Base-by-base conservation (phyloP, 2,329 filamentous ascomycete species). In the Aureobasidium lini region DNA sequence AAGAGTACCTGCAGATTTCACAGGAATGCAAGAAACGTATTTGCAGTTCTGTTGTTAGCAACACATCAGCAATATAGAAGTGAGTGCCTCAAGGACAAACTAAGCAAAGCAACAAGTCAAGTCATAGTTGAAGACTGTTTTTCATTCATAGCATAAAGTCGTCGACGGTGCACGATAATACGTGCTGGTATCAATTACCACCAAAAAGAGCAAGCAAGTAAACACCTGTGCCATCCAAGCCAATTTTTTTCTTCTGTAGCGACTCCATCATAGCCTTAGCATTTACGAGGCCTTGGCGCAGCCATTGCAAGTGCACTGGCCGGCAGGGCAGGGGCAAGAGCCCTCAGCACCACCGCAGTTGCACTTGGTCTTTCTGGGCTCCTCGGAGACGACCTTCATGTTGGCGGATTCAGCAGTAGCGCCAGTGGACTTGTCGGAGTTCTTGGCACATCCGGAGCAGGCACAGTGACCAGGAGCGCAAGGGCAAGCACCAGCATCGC, bases 301-400 rank as follows among this genome's bases (percentile, higher is more conserved):
- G 36, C 73, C 73, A 32, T 68, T 66, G 67, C 78, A 80, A 32
- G 75, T 74, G 64, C 78, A 81, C 65, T 77, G 71, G 57, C 77
- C 76, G 37, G 75, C 67, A 40, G 72, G 70, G 66, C 79, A 81
- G 6, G 75, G 72, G 67, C 79, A 81, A 60, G 75, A 73, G 57
- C 69, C 73, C 57, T 74, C 70, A 60, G 68, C 68, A 48, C 74
- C 71, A 64, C 71, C 74, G 65, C 79, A 81, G 71, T 79, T 79
- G 74, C 79, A 80, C 69, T 75, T 74, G 44, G 76, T 78, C 59
- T 76, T 69, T 57, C 71, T 74, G 28, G 42, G 42, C 4, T 68
- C 78, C 65, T 65, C 73, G 79, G 76, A 83, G 80, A 62, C 84
- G 81, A 69, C 71, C 67, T 69, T 70, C 73, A 77, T 67, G 59